Evolutionary conservation across 164 flowering plant genomes (phyloP).

Genomic region (Chimonanthus praecox): DNA sequence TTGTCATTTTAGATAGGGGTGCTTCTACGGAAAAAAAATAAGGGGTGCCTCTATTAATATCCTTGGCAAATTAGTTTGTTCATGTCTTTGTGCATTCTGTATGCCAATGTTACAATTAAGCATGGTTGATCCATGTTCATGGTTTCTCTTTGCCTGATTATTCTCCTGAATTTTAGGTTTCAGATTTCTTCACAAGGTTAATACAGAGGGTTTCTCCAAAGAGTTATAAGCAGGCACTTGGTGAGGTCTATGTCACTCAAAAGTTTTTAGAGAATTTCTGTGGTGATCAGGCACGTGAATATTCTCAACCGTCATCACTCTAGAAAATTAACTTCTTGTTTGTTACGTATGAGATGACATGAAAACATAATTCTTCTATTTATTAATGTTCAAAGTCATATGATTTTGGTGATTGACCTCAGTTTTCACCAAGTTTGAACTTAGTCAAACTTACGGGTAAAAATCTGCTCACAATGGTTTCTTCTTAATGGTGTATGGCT

Average conservation of each 20-base stretch:
- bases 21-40: no score
- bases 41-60: no score
- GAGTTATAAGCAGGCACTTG: constrained; percentile 89
- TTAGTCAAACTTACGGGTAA: neutral
- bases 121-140: neutral
- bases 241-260: constrained; percentile 75
- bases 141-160: constrained; percentile 3
- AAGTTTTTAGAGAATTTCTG: constrained; percentile 90
- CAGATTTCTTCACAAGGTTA: constrained; percentile 73
- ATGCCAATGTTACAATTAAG: neutral
- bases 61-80: no score
- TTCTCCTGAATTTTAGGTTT: constrained; percentile 45
- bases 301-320: neutral
- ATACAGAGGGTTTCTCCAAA: constrained; percentile 96
- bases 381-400: neutral
- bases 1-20: no score
- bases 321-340: neutral
- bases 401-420: neutral
- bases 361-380: no score
- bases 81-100: neutral
- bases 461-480: neutral
- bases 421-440: neutral
- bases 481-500: neutral
- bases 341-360: neutral
- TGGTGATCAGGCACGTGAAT: constrained; percentile 82